Conservation (phyloP, 495 filamentous ascomycete genomes). For the Bacidia rubella region DNA sequence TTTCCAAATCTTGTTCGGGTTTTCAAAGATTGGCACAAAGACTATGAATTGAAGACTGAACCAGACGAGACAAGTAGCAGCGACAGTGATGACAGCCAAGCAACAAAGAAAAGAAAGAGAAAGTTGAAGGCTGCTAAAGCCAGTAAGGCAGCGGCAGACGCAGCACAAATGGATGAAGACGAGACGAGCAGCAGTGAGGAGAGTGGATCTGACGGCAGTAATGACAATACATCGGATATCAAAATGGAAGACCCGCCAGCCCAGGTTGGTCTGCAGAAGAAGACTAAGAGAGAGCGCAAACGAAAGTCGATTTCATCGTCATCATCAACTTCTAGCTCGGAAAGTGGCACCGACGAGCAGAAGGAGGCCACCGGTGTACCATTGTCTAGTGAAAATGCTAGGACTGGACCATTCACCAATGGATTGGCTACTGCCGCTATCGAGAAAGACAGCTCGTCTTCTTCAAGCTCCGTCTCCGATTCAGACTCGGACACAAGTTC, state of each 20-base stretch:
- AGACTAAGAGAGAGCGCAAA: conserved; percentile 13
- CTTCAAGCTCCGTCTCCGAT: conserved; percentile 33
- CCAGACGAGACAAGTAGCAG: conserved; percentile 22
- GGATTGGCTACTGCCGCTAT: conserved; percentile 36
- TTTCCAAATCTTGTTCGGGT: conserved; percentile 35
- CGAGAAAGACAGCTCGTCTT: conserved; percentile 38
- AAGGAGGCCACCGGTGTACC: conserved; percentile 29
- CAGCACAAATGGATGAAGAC: neutral
- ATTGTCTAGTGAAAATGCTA: neutral
- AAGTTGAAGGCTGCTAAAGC: conserved; percentile 2
- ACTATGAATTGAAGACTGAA: conserved; percentile 22
- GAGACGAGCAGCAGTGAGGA: conserved; percentile 14
- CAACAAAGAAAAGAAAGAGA: conserved; percentile 10
- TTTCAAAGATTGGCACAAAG: conserved; percentile 34
- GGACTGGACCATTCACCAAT: conserved; percentile 20
- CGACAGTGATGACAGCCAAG: conserved; percentile 13
- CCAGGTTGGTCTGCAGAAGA: conserved; percentile 10
- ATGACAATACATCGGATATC: conserved; percentile 4
- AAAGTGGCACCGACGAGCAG: conserved; percentile 49
- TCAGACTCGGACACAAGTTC: conserved; percentile 34
- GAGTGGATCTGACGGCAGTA: conserved; percentile 8
- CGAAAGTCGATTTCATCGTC: conserved; percentile 22
- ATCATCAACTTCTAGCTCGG: conserved; percentile 34
- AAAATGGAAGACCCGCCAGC: conserved; percentile 21
- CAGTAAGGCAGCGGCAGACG: neutral